Evolutionary conservation across 345 rosid species (phyloP).

Genomic region (Ceriops zippeliana): DNA sequence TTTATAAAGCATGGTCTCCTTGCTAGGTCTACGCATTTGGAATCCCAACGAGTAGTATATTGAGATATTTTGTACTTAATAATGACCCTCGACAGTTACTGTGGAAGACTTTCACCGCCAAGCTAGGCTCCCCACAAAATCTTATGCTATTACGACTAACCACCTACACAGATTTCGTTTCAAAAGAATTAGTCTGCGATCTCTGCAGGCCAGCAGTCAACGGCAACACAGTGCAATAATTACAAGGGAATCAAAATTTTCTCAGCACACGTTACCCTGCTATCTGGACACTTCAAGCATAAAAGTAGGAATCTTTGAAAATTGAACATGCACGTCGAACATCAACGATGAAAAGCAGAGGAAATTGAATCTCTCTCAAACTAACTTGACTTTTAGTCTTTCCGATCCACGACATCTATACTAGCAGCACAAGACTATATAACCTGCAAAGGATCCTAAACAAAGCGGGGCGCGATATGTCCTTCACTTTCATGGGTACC

Average conservation of each 20-base stretch:
- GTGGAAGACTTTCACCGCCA: not conserved
- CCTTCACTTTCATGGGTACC: slow-evolving; percentile 47
- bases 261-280: not conserved
- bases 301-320: no score
- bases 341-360: not conserved
- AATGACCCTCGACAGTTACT: not conserved
- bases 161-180: not conserved
- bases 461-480: slow-evolving; percentile 47
- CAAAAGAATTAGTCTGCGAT: no score
- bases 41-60: not conserved
- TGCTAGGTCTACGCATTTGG: not conserved
- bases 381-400: not conserved
- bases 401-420: slow-evolving; percentile 47
- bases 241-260: not conserved
- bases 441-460: slow-evolving; percentile 45
- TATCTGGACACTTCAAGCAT: no score
- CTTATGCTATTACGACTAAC: no score
- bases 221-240: not conserved
- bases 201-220: not conserved
- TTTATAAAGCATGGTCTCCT: not conserved
- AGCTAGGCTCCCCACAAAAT: not conserved
- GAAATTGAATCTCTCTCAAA: not conserved
- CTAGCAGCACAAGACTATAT: slow-evolving; percentile 51
- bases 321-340: no score
- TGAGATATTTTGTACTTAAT: no score